Conservation (phyloP, 345 rosid species). For the Hirschfeldia incana region DNA sequence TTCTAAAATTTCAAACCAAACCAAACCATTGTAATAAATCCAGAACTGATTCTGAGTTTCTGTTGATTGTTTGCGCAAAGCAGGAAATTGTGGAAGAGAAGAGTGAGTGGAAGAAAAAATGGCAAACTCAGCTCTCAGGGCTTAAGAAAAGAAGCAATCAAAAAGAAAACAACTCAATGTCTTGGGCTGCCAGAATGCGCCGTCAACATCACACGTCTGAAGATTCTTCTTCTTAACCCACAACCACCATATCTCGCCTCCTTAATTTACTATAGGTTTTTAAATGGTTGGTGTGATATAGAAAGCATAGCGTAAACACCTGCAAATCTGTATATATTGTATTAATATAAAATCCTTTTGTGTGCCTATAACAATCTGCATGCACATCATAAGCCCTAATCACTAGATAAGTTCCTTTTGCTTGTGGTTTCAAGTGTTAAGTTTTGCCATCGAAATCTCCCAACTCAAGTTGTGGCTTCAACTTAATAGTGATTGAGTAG, state of each 20-base stretch:
- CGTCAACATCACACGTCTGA: slow-evolving; percentile 38
- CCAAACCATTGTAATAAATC: not conserved
- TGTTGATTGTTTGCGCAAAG: slow-evolving; percentile 22
- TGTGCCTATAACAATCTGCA: not conserved
- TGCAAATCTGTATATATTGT: not conserved
- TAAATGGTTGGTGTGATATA: not conserved
- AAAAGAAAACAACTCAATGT: slow-evolving; percentile 59
- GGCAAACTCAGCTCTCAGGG: slow-evolving; percentile 76
- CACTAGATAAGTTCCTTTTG: not conserved
- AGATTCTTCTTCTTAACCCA: slow-evolving; percentile 11
- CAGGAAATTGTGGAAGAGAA: slow-evolving; percentile 52
- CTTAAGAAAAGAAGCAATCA: slow-evolving; percentile 70
- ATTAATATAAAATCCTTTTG: not conserved
- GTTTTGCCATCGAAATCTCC: not conserved
- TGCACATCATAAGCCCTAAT: not conserved
- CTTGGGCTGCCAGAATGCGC: slow-evolving; percentile 94
- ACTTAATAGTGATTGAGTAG: too few species aligned
- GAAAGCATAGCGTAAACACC: not conserved
- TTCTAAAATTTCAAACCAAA: not conserved
- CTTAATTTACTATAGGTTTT: not conserved
- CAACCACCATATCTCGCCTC: not conserved
- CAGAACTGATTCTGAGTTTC: not conserved
- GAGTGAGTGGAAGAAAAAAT: slow-evolving; percentile 57
- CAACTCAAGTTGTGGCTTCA: not conserved
- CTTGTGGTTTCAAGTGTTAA: not conserved